phyloP scores from a whole-genome alignment of 116 monocot species.

The Dioscorea cayenensis region DNA sequence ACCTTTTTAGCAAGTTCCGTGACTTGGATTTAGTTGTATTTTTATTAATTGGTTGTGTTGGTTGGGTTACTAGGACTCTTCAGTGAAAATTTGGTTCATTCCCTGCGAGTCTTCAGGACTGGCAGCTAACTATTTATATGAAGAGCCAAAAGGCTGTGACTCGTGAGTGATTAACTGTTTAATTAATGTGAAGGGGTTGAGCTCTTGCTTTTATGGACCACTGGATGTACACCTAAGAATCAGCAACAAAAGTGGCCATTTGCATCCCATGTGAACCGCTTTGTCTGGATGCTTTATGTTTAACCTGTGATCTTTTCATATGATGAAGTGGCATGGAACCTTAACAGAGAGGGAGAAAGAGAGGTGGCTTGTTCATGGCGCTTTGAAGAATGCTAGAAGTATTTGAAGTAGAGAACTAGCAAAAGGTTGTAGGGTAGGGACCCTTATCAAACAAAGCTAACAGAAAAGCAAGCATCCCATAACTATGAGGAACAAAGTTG shows the following conservation, averaged over 20 bases:
- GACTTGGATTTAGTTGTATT: background rate
- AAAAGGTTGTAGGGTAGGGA: background rate
- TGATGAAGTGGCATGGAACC: background rate
- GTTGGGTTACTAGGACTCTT: background rate
- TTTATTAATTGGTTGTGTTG: too few species aligned
- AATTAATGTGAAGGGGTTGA: constrained; percentile 2
- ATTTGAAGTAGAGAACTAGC: too few species aligned
- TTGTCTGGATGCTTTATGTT: constrained; percentile 4
- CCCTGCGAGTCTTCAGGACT: background rate
- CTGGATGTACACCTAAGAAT: background rate
- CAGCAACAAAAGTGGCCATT: background rate
- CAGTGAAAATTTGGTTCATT: background rate
- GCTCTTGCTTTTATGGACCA: constrained; percentile 11
- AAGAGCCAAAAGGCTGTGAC: background rate
- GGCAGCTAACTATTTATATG: background rate
- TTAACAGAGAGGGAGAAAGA: background rate
- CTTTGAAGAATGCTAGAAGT: too few species aligned
- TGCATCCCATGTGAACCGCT: constrained; percentile 7
- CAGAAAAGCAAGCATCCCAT: background rate
- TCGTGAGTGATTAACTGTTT: background rate
- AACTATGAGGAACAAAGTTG: too few species aligned
- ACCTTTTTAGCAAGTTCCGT: too few species aligned
- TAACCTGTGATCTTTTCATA: background rate
- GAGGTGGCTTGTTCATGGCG: background rate
- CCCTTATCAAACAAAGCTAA: constrained; percentile 3